Conservation (phyloP, 768 basidiomycete species). For the Gymnopilus junonius region DNA sequence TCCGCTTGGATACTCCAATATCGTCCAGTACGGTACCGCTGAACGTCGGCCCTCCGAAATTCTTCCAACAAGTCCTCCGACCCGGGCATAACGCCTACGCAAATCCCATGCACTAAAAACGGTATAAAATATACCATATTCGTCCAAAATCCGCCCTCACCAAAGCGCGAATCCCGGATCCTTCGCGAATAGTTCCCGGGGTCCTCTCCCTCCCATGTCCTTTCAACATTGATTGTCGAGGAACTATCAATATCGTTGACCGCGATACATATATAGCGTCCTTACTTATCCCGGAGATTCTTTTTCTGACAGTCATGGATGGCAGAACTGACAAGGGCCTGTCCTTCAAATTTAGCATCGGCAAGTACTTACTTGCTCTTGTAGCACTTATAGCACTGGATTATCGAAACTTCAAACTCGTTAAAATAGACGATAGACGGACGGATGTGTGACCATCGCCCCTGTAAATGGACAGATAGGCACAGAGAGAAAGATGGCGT, state of each 20-base stretch:
- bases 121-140: constrained; percentile 6
- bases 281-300: background rate
- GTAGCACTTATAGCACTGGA: background rate
- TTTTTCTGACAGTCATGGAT: background rate
- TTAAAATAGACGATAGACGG: background rate
- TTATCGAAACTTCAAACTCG: background rate
- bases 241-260: constrained; percentile 6
- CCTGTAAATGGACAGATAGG: constrained; percentile 1
- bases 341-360: background rate
- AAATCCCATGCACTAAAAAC: background rate
- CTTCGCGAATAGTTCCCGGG: background rate
- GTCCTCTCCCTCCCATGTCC: background rate
- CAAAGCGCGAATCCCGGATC: background rate
- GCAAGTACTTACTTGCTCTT: background rate
- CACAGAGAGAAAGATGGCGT: background rate
- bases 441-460: background rate
- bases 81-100: background rate
- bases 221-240: background rate
- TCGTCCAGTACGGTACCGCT: background rate
- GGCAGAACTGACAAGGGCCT: background rate
- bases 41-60: background rate
- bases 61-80: background rate
- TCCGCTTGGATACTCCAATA: too few species aligned
- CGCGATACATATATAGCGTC: too few species aligned
- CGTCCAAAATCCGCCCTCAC: background rate